Conservation (phyloP, 2,329 filamentous ascomycete genomes). For the Fusarium neocosmosporiellum region DNA sequence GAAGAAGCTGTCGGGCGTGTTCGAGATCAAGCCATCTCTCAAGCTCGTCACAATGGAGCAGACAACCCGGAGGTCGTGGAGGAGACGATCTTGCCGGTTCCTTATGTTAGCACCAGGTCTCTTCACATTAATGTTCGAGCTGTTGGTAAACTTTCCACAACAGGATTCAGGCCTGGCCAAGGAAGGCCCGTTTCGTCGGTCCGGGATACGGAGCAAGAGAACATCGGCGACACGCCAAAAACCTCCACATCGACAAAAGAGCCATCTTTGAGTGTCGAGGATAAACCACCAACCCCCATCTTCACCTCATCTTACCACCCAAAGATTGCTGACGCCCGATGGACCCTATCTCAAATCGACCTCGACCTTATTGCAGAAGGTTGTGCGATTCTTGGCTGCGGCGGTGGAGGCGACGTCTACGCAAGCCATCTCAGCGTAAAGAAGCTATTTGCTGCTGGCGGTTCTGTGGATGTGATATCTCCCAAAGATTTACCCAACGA, state of each 20-base stretch:
- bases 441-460: background rate
- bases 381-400: background rate
- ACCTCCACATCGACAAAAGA: too few species aligned
- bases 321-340: background rate
- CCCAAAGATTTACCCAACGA: background rate
- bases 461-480: background rate
- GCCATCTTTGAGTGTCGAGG: background rate
- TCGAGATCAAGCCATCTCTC: background rate
- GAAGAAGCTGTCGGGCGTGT: background rate
- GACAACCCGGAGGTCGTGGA: background rate
- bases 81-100: background rate
- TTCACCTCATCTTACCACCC: background rate
- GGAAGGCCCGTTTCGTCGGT: rapidly evolving
- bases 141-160: background rate
- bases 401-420: background rate
- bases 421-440: background rate
- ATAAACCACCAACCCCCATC: background rate
- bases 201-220: background rate
- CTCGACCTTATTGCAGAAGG: background rate
- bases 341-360: background rate
- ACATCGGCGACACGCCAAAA: background rate
- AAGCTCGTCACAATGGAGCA: background rate
- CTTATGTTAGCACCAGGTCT: background rate
- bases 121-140: background rate
- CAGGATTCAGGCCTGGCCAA: background rate